Evolutionary conservation across 176 grass and related monocot genomes (phyloP), one percentile per base, ranked within the genome.

Genomic region (Zizania latifolia): DNA sequence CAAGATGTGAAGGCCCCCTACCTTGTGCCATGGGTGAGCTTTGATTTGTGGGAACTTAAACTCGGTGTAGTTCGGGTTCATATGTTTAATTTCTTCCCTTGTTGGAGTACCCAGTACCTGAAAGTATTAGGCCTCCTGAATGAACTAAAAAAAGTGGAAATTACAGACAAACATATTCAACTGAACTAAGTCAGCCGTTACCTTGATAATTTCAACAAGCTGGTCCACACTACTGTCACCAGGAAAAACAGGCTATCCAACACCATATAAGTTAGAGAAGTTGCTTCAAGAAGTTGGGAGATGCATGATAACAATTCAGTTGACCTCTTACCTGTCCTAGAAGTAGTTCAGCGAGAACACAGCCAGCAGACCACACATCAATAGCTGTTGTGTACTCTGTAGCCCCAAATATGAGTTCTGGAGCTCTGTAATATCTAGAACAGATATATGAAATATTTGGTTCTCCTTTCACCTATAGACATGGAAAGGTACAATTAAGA

Each of bases 401-500:
- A 41, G 93, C 93, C 65, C 93, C 93, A 83, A 96, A 96, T 79
- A 96, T 96, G 62, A 92, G 86, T 65, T 96, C 93, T 64, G 93
- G 93, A 65, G 93, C 93, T 92, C 93, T 85, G 62, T 96, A 96
- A 36, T 92, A 96, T 85, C 93, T 87, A 39, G 93, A 96, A 72
- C 93, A 96, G 45, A 96, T 96, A 57, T 96, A 96, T 63, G 93
- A 92, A 82, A 96, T 96, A 85, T 96, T 96, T 36, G 86, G 86
- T 82, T 96, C 93, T 15, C 93, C 93, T 83, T 80, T 82, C 32
- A 96, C 93, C 93, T 96, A 78, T 50, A 21, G 26, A 69, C n/a
- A n/a, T n/a, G n/a, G n/a, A n/a, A n/a, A n/a, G n/a, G n/a, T n/a
- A n/a, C 44, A 61, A 58, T 61, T 76, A 58, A 57, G 21, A 71